Conservation (phyloP, 2,329 filamentous ascomycete genomes). For the Aureobasidium zeae region DNA sequence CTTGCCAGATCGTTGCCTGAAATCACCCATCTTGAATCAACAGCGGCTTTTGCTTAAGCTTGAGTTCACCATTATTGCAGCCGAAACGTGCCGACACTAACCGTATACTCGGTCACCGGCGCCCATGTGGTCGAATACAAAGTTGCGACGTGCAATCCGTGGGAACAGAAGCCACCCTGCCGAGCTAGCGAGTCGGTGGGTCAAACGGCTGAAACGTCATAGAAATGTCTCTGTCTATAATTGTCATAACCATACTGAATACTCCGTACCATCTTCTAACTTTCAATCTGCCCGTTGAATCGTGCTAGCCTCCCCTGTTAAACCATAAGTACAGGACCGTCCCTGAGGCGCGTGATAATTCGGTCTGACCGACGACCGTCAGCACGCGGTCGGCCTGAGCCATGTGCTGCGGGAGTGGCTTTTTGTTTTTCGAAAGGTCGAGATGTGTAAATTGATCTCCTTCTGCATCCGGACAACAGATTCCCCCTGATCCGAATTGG, state of each 20-base stretch:
- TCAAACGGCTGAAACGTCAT: slow-evolving; percentile 2
- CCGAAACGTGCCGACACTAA: slow-evolving; percentile 3
- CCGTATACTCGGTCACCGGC: not conserved
- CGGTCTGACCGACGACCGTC: slow-evolving; percentile 6
- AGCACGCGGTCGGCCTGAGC: slow-evolving; percentile 1
- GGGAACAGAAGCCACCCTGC: not conserved
- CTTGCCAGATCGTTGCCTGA: not conserved
- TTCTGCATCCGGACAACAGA: slow-evolving; percentile 1
- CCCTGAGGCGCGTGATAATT: too few relatives aligned
- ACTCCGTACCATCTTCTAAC: not conserved
- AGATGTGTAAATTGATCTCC: not conserved
- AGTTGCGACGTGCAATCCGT: not conserved
- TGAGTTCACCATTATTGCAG: slow-evolving; percentile 3
- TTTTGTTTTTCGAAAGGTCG: not conserved
- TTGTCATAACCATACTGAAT: not conserved
- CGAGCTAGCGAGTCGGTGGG: not conserved
- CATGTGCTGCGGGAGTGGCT: slow-evolving; percentile 12
- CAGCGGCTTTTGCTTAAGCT: slow-evolving; percentile 12
- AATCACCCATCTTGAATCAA: not conserved
- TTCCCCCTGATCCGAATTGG: not conserved
- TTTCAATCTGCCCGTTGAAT: slow-evolving; percentile 3
- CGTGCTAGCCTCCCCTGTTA: not conserved
- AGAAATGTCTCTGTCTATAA: not conserved
- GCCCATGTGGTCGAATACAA: slow-evolving; percentile 14
- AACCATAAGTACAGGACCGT: too few relatives aligned